Evolutionary conservation across 306 rosid genomes (phyloP).

Genomic region (Rubus parviflorus): DNA sequence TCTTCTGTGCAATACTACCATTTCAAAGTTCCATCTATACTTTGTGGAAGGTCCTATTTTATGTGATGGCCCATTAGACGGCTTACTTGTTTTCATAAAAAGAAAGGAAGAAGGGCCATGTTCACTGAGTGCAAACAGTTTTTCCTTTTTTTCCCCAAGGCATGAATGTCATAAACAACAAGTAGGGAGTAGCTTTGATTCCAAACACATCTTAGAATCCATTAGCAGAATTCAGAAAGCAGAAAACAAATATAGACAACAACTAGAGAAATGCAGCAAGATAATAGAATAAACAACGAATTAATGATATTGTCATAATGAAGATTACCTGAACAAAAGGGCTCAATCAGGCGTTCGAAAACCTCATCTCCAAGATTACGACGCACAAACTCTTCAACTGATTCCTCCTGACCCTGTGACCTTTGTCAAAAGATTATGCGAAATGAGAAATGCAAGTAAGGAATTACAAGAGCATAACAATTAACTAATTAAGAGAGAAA

Average conservation of each 20-base stretch:
- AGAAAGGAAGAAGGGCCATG: not conserved
- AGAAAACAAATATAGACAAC: not conserved
- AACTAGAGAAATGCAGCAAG: not conserved
- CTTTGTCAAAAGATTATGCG: slow-evolving; percentile 61
- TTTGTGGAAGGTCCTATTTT: not conserved
- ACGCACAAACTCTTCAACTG: slow-evolving; percentile 91
- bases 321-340: slow-evolving; percentile 82
- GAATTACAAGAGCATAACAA: slow-evolving; percentile 7
- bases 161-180: not conserved
- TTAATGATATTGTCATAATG: not conserved
- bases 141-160: not conserved
- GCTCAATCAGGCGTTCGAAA: slow-evolving; percentile 98
- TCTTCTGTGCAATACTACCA: not conserved
- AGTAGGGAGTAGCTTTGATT: not conserved
- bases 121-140: not conserved
- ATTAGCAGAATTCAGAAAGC: not conserved
- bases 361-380: slow-evolving; percentile 97
- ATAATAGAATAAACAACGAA: not conserved
- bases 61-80: not conserved
- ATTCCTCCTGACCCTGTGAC: slow-evolving; percentile 98
- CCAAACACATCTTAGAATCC: not conserved
- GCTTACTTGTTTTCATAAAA: not conserved
- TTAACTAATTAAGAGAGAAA: slow-evolving; percentile 21
- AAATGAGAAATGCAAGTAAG: slow-evolving; percentile 56
- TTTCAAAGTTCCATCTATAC: not conserved